Conservation (phyloP, 306 rosid genomes). For the Trichosanthes truncata region DNA sequence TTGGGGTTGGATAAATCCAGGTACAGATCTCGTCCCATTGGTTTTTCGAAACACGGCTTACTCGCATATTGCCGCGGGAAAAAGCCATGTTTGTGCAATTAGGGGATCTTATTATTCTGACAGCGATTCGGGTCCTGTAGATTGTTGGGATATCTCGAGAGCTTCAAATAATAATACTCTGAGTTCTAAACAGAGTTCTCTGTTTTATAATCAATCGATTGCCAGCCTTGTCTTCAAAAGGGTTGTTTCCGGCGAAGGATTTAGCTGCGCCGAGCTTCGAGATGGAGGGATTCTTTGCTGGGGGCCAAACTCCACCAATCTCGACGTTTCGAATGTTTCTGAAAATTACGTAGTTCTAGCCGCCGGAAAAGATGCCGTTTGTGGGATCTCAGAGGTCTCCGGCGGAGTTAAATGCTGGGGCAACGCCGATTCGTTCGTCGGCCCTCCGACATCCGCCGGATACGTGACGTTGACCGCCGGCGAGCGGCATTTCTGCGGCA, state of each 20-base stretch:
- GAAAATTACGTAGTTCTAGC: constrained; percentile 42
- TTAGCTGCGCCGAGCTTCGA: constrained; percentile 52
- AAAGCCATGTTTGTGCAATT: constrained; percentile 70
- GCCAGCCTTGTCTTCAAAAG: constrained; percentile 28
- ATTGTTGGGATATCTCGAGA: constrained; percentile 64
- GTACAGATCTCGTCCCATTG: constrained; percentile 56
- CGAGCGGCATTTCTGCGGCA: constrained; percentile 60
- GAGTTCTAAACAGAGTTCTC: constrained; percentile 26
- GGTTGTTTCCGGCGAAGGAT: constrained; percentile 77
- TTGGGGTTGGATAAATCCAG: constrained; percentile 40
- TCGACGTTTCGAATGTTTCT: constrained; percentile 32
- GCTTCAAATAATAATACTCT: constrained; percentile 26
- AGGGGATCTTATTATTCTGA: constrained; percentile 66
- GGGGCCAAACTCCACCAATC: constrained; percentile 51
- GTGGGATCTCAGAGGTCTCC: constrained; percentile 50
- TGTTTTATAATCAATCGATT: constrained; percentile 34
- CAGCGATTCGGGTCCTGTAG: constrained; percentile 47
- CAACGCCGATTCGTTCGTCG: constrained; percentile 18
- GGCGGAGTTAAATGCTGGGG: constrained; percentile 75
- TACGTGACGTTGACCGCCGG: constrained; percentile 55
- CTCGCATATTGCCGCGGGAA: constrained; percentile 68
- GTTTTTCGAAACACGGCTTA: constrained; percentile 38
- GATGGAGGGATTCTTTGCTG: constrained; percentile 73
- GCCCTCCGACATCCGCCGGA: constrained; percentile 16
- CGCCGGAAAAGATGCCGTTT: constrained; percentile 47